Evolutionary conservation across 352 stramenopile species (phyloP).

Genomic region (Stramenopiles sp.): DNA sequence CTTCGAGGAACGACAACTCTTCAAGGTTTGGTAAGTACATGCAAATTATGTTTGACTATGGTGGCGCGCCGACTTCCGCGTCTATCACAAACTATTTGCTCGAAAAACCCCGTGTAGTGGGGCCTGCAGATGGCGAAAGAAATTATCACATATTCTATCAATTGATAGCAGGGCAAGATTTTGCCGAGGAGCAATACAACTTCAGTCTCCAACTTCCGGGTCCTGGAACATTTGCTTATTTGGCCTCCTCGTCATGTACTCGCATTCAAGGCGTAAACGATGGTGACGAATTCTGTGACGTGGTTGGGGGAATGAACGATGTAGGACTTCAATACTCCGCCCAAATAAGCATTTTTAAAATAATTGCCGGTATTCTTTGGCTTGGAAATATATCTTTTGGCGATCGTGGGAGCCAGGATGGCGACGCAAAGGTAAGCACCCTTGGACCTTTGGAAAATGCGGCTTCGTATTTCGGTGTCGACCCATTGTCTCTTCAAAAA

Average conservation of each 20-base stretch:
- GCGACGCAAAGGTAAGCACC: conserved; percentile 37
- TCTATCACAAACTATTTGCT: conserved; percentile 73
- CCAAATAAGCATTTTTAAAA: too few species aligned
- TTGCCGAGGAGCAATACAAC: conserved; percentile 30
- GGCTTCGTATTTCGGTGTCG: conserved; percentile 53
- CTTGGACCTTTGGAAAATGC: conserved; percentile 33
- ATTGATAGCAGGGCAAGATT: conserved; percentile 42
- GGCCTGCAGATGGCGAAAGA: conserved; percentile 53
- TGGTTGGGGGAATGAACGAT: too few species aligned
- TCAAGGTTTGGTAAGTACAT: conserved; percentile 66
- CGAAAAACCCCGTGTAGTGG: conserved; percentile 66
- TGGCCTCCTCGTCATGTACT: conserved; percentile 31
- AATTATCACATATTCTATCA: conserved; percentile 91
- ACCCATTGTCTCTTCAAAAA: conserved; percentile 53
- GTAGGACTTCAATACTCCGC: too few species aligned
- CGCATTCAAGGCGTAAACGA: conserved; percentile 51
- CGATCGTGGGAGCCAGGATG: background rate
- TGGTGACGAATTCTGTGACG: conserved; percentile 34
- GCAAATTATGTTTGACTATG: conserved; percentile 56
- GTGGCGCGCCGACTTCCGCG: conserved; percentile 50
- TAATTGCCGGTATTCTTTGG: too few species aligned
- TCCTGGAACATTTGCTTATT: conserved; percentile 33
- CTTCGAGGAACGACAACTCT: conserved; percentile 59
- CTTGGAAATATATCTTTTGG: too few species aligned
- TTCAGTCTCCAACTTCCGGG: conserved; percentile 28